These are phyloP conservation scores for Basidiobolus meristosporus DNA, from an alignment of 371 early-diverging fungal species.

Conservation along the genomic window DNA sequence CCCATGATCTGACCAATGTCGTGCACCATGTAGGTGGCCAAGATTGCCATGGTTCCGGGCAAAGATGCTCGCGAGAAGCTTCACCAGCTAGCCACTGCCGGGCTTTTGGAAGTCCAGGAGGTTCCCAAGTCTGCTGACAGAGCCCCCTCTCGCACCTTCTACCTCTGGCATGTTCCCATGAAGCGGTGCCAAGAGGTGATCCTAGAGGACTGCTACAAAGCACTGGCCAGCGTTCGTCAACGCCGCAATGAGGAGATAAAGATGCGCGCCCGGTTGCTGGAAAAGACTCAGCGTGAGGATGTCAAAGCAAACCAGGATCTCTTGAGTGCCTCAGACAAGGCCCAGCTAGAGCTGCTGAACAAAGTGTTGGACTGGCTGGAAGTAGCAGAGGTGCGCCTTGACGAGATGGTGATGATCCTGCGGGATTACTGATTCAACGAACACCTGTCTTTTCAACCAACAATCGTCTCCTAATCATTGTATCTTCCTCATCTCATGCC, in stretches of 20 bases:
- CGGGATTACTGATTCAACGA: neutral
- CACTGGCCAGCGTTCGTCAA: constrained; percentile 43
- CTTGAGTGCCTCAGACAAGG: constrained; percentile 32
- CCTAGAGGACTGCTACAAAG: constrained; percentile 34
- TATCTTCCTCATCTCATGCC: too few relatives aligned
- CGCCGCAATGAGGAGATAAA: constrained; percentile 36
- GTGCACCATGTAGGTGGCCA: constrained; percentile 21
- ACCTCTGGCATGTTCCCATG: constrained; percentile 59
- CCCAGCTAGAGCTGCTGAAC: constrained; percentile 24
- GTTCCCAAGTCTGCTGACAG: constrained; percentile 75
- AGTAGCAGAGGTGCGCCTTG: constrained; percentile 34
- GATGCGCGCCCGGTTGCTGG: constrained; percentile 33
- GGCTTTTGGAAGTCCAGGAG: constrained; percentile 70
- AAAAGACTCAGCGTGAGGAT: constrained; percentile 59
- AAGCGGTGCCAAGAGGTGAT: constrained; percentile 36
- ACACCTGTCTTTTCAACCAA: too few relatives aligned
- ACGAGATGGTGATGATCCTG: constrained; percentile 40
- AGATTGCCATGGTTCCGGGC: constrained; percentile 54
- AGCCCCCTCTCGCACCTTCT: constrained; percentile 65
- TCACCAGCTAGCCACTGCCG: constrained; percentile 34
- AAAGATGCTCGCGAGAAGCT: constrained; percentile 52
- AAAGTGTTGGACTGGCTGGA: constrained; percentile 28
- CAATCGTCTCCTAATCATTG: too few relatives aligned
- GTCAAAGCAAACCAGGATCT: constrained; percentile 34
- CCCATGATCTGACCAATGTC: too few relatives aligned